Conservation (phyloP, 2,329 filamentous ascomycete species). For the Penicillium frequentans region DNA sequence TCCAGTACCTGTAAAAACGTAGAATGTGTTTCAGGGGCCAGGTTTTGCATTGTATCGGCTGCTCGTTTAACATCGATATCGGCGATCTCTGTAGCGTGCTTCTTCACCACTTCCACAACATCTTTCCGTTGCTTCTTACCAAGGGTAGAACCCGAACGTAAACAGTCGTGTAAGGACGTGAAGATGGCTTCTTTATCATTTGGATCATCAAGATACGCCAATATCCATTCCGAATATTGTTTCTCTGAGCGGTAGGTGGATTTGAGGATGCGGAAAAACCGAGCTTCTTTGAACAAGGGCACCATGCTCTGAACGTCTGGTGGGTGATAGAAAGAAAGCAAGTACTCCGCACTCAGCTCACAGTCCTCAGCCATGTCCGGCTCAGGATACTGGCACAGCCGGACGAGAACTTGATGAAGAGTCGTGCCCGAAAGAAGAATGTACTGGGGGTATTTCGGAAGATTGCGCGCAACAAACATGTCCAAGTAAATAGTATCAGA, state of each 20-base stretch:
- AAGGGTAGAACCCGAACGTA: slow-evolving; percentile 64
- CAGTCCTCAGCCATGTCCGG: slow-evolving; percentile 85
- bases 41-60: slow-evolving; percentile 63
- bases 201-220: slow-evolving; percentile 81
- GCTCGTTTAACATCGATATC: slow-evolving; percentile 65
- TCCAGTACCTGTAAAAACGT: slow-evolving; percentile 63
- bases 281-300: slow-evolving; percentile 72
- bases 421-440: slow-evolving; percentile 85
- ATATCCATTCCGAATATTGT: slow-evolving; percentile 74
- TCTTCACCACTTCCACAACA: slow-evolving; percentile 65
- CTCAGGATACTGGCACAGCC: slow-evolving; percentile 81
- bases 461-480: slow-evolving; percentile 95
- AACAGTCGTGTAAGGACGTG: slow-evolving; percentile 72
- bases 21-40: slow-evolving; percentile 66
- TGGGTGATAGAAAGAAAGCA: slow-evolving; percentile 90
- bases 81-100: slow-evolving; percentile 66
- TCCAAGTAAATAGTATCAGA: slow-evolving; percentile 92
- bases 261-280: slow-evolving; percentile 90
- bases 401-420: slow-evolving; percentile 74
- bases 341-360: slow-evolving; percentile 93
- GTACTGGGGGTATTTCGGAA: slow-evolving; percentile 96
- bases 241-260: slow-evolving; percentile 78
- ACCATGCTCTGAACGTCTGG: slow-evolving; percentile 76
- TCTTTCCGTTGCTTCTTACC: slow-evolving; percentile 70
- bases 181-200: slow-evolving; percentile 76